A percentile compares a stretch with the other conserved stretches of the same genome.
These are phyloP conservation scores for Coemansia sp. DNA, from an alignment of 192 early-diverging fungal genomes.

Conservation along the genomic window DNA sequence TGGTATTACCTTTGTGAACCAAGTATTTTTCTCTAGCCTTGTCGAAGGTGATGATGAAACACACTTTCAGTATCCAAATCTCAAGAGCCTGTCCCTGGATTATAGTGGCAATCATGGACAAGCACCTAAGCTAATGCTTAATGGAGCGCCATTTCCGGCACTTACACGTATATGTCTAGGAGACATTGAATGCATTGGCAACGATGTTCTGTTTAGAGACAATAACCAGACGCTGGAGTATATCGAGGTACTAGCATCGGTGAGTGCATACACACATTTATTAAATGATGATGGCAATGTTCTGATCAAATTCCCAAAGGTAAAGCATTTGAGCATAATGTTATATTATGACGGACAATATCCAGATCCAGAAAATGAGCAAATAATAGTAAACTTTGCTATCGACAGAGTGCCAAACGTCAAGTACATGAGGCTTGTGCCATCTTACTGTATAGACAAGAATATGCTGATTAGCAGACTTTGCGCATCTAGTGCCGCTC, in stretches of 20 bases:
- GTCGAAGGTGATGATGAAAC: background rate
- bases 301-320: background rate
- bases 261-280: background rate
- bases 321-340: background rate
- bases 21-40: background rate
- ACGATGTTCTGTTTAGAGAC: background rate
- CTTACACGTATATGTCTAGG: background rate
- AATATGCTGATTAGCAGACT: background rate
- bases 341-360: too few species aligned
- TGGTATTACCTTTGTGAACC: background rate
- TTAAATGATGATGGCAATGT: background rate
- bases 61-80: background rate
- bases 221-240: background rate
- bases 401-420: background rate
- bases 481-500: background rate
- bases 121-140: background rate
- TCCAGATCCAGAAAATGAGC: background rate
- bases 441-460: background rate
- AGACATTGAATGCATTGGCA: background rate
- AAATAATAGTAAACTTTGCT: background rate
- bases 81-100: background rate
- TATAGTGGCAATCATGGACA: background rate
- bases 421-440: background rate
- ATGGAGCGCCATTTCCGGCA: background rate
- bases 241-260: background rate